phyloP scores from a whole-genome alignment of 2,329 filamentous ascomycete genomes.

The Aspergillus sp. region DNA sequence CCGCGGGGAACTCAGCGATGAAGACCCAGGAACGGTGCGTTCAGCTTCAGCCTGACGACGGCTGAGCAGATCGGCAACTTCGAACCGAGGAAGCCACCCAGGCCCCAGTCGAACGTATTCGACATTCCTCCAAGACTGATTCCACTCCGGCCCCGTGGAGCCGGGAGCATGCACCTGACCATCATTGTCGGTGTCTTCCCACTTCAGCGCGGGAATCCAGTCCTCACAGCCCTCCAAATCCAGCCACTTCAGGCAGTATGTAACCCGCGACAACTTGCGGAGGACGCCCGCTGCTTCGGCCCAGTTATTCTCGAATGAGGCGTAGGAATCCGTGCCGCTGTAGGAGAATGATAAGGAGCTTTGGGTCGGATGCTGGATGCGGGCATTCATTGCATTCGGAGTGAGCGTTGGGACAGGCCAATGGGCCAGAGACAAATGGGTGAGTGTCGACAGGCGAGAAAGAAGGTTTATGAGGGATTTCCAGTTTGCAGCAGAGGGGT shows the following conservation, averaged over 20 bases:
- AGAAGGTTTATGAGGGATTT: conserved; percentile 45
- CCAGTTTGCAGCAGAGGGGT: conserved; percentile 42
- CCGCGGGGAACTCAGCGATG: background rate
- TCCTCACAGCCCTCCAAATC: conserved; percentile 51
- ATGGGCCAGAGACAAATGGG: conserved; percentile 53
- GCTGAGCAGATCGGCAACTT: conserved; percentile 7
- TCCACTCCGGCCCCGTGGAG: conserved; percentile 36
- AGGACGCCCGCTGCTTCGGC: conserved; percentile 48
- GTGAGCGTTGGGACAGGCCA: conserved; percentile 53
- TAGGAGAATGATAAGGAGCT: conserved; percentile 37
- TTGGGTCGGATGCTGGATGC: conserved; percentile 31
- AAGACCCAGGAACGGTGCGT: background rate
- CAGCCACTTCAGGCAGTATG: conserved; percentile 52
- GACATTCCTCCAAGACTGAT: conserved; percentile 36
- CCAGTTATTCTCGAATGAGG: conserved; percentile 45
- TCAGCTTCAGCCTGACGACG: background rate
- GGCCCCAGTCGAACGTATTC: conserved; percentile 34
- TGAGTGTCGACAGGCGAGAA: conserved; percentile 46
- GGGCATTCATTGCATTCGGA: conserved; percentile 41
- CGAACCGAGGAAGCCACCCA: conserved; percentile 28
- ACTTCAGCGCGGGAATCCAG: conserved; percentile 47
- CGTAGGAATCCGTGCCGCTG: conserved; percentile 46
- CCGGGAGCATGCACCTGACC: conserved; percentile 14
- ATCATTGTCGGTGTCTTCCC: conserved; percentile 23
- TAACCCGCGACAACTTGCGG: conserved; percentile 45